Base-by-base conservation (phyloP, 2,329 filamentous ascomycete genomes). In the Phialemonium atrogriseum region DNA sequence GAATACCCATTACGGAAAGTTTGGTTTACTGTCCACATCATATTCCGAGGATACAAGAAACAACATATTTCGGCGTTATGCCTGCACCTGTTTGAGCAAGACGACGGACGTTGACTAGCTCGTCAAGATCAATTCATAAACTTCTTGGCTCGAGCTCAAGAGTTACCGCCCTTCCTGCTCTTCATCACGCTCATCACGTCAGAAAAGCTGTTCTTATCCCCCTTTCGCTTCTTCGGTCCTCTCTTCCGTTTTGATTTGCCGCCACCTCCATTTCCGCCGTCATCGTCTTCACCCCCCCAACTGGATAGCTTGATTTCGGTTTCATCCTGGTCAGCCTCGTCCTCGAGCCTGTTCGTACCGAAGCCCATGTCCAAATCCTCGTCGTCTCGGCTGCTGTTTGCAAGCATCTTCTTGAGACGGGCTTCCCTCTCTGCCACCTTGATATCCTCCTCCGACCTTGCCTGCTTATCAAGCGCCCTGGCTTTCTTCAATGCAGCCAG, bases 331-430 rank as follows among this genome's bases (percentile, higher is more conserved):
- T 94, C 88, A 37, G 88, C 88, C 30, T 88, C 87, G 48, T 95
- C 91, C 33, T 84, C 87, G 48, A 85, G 80, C 17, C 89, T 73
- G 49, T 82, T 91, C 13, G 79, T 84, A 20, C 91, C 91, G 50
- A 98, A 96, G 38, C 88, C 89, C 67, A 96, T 75, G 50, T 98
- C 91, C 60, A 98, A 72, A 58, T 98, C 89, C 35, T 89, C 79
- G 28, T 87, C 77, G 52, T 96, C 89, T 28, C 88, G 74, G 44
- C 84, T 81, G 34, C 78, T 75, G 37, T 70, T 70, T 45, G 79
- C 66, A 5, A 95, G 65, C 64, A 95, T 82, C 42, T 74, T 80
- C 54, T 77, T 80, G 31, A 80, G 74, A 7, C 81, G 78, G 30
- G 78, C 77, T 40, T 80, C 73, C 39, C 77, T 74, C 45, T 58